phyloP scores from a whole-genome alignment of 1,284 basidiomycete genomes.

The Melampsora americana region DNA sequence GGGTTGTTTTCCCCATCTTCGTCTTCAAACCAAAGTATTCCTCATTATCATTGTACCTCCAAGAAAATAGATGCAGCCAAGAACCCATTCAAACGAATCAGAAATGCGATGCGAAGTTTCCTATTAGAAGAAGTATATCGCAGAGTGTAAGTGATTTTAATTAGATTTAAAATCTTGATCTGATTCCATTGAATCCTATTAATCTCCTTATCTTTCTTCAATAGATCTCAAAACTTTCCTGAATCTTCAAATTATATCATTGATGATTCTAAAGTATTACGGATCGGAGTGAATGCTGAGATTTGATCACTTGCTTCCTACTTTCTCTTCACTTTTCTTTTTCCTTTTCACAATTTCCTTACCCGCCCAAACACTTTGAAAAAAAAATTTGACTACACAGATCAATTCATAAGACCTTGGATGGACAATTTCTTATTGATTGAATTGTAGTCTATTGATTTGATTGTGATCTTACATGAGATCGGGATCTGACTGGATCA shows the following conservation, averaged over 20 bases:
- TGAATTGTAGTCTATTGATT: no score
- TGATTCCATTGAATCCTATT: not conserved
- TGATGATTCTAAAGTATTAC: constrained; percentile 44
- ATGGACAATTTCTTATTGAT: no score
- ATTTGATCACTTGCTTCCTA: constrained; percentile 12
- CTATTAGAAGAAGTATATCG: constrained; percentile 64
- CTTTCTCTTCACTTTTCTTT: not conserved
- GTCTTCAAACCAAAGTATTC: constrained; percentile 56
- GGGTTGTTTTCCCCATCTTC: not conserved
- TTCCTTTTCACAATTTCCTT: not conserved
- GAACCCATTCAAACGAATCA: constrained; percentile 51
- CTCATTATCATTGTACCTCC: constrained; percentile 63
- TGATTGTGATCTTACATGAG: no score
- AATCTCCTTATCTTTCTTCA: not conserved
- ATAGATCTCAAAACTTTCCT: constrained; percentile 44
- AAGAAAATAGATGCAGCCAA: constrained; percentile 54
- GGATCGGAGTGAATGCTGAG: constrained; percentile 44
- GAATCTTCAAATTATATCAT: constrained; percentile 40
- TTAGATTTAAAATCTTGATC: not conserved
- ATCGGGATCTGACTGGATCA: no score
- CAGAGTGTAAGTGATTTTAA: constrained; percentile 55
- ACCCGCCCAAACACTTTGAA: no score
- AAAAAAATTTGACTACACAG: no score
- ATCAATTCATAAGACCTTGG: no score
- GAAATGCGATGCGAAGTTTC: constrained; percentile 58